Percentiles rank a stretch among this genome's conserved stretches.
These are phyloP conservation scores for Penicillium goetzii DNA, from an alignment of 495 filamentous ascomycete genomes.

Conservation along the genomic window DNA sequence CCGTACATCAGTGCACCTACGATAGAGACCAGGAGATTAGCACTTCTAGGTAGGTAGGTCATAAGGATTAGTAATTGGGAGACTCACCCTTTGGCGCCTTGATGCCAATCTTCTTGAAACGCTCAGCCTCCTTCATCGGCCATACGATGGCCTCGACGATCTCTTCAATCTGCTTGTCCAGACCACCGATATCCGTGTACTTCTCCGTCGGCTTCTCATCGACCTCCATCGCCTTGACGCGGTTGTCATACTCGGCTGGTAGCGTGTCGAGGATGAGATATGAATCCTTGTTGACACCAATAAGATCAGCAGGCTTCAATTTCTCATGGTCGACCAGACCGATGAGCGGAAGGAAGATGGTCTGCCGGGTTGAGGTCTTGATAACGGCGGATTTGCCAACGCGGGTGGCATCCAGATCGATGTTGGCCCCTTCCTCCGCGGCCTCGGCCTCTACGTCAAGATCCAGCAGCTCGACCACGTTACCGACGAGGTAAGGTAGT, in stretches of 20 bases:
- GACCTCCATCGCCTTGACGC: conserved; percentile 99
- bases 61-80: neutral
- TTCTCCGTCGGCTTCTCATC: conserved; percentile 99
- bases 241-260: conserved; percentile 98
- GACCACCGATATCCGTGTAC: conserved; percentile 95
- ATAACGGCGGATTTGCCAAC: conserved; percentile 99
- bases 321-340: conserved; percentile 93
- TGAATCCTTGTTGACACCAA: conserved; percentile 99
- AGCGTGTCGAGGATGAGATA: conserved; percentile 98
- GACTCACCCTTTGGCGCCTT: conserved; percentile 96
- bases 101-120: conserved; percentile 99
- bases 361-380: conserved; percentile 99
- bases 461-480: conserved; percentile 95
- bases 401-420: conserved; percentile 94
- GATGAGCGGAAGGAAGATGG: conserved; percentile 97
- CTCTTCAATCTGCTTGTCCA: conserved; percentile 99
- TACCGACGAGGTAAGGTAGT: conserved; percentile 96
- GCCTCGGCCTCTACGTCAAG: conserved; percentile 96
- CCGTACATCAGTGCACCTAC: conserved; percentile 97
- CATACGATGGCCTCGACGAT: conserved; percentile 98
- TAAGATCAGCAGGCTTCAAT: conserved; percentile 92
- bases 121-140: conserved; percentile 99
- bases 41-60: neutral
- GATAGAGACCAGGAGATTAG: conserved; percentile 23
- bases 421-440: conserved; percentile 95